Conservation (phyloP, 208 protist species). For the Acanthamoeba rhysodes region DNA sequence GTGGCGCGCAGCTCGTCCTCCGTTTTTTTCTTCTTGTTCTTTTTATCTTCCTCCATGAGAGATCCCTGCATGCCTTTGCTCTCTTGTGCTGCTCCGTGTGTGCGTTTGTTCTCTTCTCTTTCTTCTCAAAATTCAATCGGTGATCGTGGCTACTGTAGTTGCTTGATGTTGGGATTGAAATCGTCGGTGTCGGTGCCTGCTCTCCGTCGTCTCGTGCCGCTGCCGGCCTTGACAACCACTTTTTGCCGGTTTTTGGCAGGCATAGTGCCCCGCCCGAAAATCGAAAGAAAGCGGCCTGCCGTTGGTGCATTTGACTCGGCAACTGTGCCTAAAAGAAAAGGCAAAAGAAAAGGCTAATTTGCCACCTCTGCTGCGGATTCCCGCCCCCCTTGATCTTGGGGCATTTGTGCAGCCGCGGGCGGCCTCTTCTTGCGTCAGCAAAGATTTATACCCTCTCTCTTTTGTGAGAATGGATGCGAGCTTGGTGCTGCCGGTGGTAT, state of each 20-base stretch:
- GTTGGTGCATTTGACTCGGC: no score
- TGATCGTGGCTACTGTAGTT: background rate
- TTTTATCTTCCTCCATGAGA: slow-evolving; percentile 45
- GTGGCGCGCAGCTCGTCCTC: slow-evolving; percentile 19
- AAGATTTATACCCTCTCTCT: background rate
- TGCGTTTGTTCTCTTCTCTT: background rate
- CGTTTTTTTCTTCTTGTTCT: slow-evolving; percentile 58
- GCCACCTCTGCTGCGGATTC: no score
- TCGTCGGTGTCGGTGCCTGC: background rate
- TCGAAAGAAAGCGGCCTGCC: no score
- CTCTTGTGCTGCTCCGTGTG: background rate
- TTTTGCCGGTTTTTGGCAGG: background rate
- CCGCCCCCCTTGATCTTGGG: background rate
- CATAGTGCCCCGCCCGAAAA: background rate
- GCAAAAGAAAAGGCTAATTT: background rate
- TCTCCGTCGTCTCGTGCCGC: slow-evolving; percentile 2
- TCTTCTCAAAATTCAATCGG: background rate
- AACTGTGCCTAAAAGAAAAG: background rate
- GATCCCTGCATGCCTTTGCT: background rate
- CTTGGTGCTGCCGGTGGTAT: slow-evolving; percentile 44
- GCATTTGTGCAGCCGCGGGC: background rate
- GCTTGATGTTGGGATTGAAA: background rate
- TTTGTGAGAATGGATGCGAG: background rate
- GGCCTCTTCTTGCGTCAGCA: background rate
- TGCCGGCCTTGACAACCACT: background rate